Percentiles rank a stretch among this genome's conserved stretches.
phyloP scores from a whole-genome alignment of 352 stramenopile genomes.

The Phytophthora multivora region DNA sequence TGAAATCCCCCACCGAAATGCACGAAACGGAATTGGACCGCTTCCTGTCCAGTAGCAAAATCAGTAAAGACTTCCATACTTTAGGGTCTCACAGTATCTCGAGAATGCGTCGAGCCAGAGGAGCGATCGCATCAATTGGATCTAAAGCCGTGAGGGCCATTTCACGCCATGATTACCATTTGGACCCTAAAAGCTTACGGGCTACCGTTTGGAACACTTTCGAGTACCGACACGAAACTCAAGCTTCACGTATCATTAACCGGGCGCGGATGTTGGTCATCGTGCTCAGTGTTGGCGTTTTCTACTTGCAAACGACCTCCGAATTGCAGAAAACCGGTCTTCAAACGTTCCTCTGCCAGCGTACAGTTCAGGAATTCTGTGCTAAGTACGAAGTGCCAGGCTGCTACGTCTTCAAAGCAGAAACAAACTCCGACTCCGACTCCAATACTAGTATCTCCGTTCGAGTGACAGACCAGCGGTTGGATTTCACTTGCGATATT shows the following conservation, averaged over 20 bases:
- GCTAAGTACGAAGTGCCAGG: conserved; percentile 31
- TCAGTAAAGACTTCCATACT: not conserved
- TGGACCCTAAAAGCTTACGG: conserved; percentile 30
- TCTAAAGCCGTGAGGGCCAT: conserved; percentile 19
- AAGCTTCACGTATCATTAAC: conserved; percentile 28
- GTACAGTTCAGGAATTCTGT: conserved; percentile 49
- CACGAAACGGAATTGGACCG: conserved; percentile 17
- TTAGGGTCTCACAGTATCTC: not conserved
- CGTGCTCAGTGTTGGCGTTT: conserved; percentile 50
- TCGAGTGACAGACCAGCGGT: conserved; percentile 9
- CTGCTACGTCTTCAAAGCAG: conserved; percentile 39
- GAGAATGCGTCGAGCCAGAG: conserved; percentile 29
- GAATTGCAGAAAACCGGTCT: conserved; percentile 55
- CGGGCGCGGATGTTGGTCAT: conserved; percentile 38
- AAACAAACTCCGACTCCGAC: conserved; percentile 3
- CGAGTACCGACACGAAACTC: conserved; percentile 46
- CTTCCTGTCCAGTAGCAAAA: conserved; percentile 16
- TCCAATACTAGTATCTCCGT: conserved; percentile 12
- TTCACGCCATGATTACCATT: conserved; percentile 31
- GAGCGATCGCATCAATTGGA: conserved; percentile 24
- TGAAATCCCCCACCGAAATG: not conserved
- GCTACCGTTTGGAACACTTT: conserved; percentile 50
- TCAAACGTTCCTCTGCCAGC: conserved; percentile 43
- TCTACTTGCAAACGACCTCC: conserved; percentile 59
- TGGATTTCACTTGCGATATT: conserved; percentile 40